A percentile compares a stretch with the other conserved stretches of the same genome.
phyloP scores from a whole-genome alignment of 305 asterid genomes.

The Ajuga reptans region DNA sequence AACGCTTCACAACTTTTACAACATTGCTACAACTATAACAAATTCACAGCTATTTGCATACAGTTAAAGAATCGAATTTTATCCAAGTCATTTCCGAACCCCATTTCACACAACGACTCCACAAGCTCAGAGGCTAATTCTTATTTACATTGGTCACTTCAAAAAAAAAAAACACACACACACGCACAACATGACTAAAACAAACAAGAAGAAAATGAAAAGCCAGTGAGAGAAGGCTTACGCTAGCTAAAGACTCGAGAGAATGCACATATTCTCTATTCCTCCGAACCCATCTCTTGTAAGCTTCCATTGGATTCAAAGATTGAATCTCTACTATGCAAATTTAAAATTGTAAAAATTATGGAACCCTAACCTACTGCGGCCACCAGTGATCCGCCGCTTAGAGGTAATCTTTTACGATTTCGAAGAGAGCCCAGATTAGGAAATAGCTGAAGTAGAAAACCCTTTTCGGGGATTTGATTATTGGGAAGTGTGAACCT shows the following conservation, averaged over 20 bases:
- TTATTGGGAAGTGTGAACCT: conserved; percentile 19
- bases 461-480: conserved; percentile 19
- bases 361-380: conserved; percentile 28
- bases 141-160: neutral
- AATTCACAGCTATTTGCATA: neutral
- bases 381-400: conserved; percentile 7
- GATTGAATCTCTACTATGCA: conserved; percentile 4
- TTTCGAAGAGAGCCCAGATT: conserved; percentile 16
- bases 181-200: neutral
- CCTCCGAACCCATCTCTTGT: conserved; percentile 83
- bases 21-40: neutral
- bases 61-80: neutral
- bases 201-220: neutral
- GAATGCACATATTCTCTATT: conserved; percentile 73
- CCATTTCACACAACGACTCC: neutral
- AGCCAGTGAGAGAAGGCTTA: conserved; percentile 32
- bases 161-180: neutral
- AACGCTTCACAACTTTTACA: too few relatives aligned
- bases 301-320: conserved; percentile 63
- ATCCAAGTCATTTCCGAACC: neutral
- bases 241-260: conserved; percentile 78
- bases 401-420: conserved; percentile 1
- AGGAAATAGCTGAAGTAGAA: neutral
- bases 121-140: conserved; percentile 8
- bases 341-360: neutral